Base-by-base conservation (phyloP, 441 rosid genomes). In the Francoa sonchifolia region DNA sequence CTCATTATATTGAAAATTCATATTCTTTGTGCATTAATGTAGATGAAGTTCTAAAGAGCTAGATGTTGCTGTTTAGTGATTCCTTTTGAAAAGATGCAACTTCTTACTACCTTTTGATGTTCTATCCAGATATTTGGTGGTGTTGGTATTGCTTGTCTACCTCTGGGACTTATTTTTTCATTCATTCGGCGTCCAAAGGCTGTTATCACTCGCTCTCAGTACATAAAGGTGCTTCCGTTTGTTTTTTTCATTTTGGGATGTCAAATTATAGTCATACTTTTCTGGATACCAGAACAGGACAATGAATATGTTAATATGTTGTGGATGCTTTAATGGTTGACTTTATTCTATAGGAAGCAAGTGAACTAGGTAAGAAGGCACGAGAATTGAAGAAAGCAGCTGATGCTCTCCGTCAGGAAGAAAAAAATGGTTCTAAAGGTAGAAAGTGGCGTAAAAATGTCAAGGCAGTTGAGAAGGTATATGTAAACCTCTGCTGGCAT, bases 381-480 rank as follows among this genome's bases (percentile, higher is more conserved):
- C 76, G 69, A 72, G 96, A 90, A 19, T 50, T 90, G 59, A 90
- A 81, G 66, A 90, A 83, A 67, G 90, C 94, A 33, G 94, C 96
- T 52, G 95, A 87, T 79, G 66, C 71, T 6, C 92, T 92, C 41
- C 99, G 72, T 57, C 96, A 90, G 55, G 96, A 90, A 74, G 96
- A 90, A 72, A 73, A 76, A 72, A 66, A 80, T 69, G 96, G 99
- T 58, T 59, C 78, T 30, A 86, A 90, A 68, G 95, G 94, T 45
- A 76, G 84, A 69, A 86, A 86, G 51, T 90, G 96, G 95, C 75
- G 94, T 50, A 86, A 90, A 67, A 90, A 90, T 68, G 94, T 90
- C 25, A 90, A 90, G 57, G 57, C 83, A 13, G 94, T 90, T 33
- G 99, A 86, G 65, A 90, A 86, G 94, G 96, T 79, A 59, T 50